Base-by-base conservation (phyloP, 441 rosid species). In the Dalechampia spathulata region DNA sequence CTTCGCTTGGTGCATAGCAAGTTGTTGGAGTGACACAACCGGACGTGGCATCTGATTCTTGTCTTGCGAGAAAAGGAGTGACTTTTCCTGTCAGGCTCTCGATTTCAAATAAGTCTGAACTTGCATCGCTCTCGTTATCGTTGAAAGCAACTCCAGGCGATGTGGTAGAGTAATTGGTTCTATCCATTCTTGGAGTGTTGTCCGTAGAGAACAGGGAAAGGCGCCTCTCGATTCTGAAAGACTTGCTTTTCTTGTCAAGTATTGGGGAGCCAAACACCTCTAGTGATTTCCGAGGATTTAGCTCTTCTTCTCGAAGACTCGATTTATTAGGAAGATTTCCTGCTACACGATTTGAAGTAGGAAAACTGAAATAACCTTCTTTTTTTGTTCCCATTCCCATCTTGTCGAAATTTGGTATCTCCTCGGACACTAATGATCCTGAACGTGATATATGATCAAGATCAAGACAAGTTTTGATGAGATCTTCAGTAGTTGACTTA, bases 71-170 rank as follows among this genome's bases (percentile, higher is more conserved):
- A 39, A 62, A 79, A 1, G 83, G 76, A 28, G 64, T 80, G 22
- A 57, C 67, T 59, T 80, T 91, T 27, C 91, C 85, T 3, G 82
- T 76, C 13, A 83, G 54, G 67, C 90, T 90, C 47, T 85, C 90
- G 15, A 87, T 85, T 81, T 90, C 96, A n/a, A 87, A 87, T 57
- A 90, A 76, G 36, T 90, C 96, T 8, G 92, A 87, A 62, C 95
- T 90, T 21, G 77, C 79, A 58, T 85, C 91, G 27, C 96, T 91
- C 19, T 58, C 79, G 5, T 77, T 60, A 23, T 75, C 90, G 13
- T 75, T 56, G 40, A 45, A 45, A 26, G 25, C 61, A 14, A 61
- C 70, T 14, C 60, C 54, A 1, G 57, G 40, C 3, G 57, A 40
- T 16, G 49, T 20, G 2, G 56, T 55, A 49, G 79, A 53, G 60